Base-by-base conservation (phyloP, 2,329 filamentous ascomycete species). In the Aspergillus sp. region DNA sequence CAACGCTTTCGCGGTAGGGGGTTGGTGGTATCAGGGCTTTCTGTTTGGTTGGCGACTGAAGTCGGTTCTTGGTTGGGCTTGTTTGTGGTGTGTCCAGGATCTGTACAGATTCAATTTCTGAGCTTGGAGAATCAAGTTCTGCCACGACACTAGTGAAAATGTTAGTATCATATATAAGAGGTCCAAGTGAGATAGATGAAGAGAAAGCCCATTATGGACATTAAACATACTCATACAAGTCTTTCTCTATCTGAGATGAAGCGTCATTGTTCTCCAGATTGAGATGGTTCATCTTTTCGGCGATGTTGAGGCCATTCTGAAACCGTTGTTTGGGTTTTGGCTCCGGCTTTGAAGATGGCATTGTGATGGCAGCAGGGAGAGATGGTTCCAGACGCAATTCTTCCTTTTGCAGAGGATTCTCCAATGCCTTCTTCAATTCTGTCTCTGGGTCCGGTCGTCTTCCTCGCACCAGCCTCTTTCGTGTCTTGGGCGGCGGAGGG, bases 11-110 rank as follows among this genome's bases (percentile, higher is more conserved):
- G 39, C 72, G 65, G 43, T 74, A 65, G 1, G 75, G 75, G 5
- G 74, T 73, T 6, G 70, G 70, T 6, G 75, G 76, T 35, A 78
- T 72, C 0, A 60, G 56, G 13, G 58, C 48, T 39, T 58, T 65
- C 13, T 61, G 56, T 52, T 78, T 76, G 1, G 69, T 70, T 3
- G 76, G 76, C 10, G 75, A 78, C 19, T 65, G 62, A 4, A 76
- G 60, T 9, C 57, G 58, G 5, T 58, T 55, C 45, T 67, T 72
- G 7, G 65, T 66, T 33, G 74, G 72, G 34, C 69, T 75, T 9
- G 62, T 54, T 11, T 66, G 68, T 12, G 73, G 72, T 33, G 72
- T 73, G 33, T 61, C 51, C 36, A 57, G 39, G n/a, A 33, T 31
- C 28, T 42, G 37, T 37, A 43, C 38, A 28, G 37, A 19, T 34